These are phyloP conservation scores for Penicillium coprophilum DNA, from an alignment of 495 filamentous ascomycete genomes.

Conservation along the genomic window DNA sequence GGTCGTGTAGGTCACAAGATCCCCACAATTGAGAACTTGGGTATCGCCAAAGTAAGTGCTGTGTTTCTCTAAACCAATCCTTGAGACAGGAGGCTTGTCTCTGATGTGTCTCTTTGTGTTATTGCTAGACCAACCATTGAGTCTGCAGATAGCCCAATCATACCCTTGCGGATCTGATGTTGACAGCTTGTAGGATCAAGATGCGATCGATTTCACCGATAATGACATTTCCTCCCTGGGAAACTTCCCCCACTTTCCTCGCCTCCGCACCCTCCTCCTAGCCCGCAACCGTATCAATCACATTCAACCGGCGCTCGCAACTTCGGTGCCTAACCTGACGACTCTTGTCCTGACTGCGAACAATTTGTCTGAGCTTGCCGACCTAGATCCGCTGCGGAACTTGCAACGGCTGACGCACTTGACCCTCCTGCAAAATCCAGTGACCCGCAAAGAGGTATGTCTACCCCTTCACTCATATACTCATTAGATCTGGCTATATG, in stretches of 20 bases:
- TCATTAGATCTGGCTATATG: neutral
- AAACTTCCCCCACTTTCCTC: constrained; percentile 93
- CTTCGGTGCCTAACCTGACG: constrained; percentile 72
- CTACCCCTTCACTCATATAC: neutral
- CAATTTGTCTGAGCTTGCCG: constrained; percentile 73
- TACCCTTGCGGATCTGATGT: neutral
- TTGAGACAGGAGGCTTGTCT: neutral
- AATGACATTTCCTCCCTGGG: constrained; percentile 88
- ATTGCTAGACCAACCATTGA: neutral
- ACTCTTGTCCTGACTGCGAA: constrained; percentile 79
- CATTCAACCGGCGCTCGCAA: constrained; percentile 72
- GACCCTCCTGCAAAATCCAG: constrained; percentile 80
- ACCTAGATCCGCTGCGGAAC: constrained; percentile 77
- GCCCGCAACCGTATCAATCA: constrained; percentile 82
- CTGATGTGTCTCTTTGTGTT: neutral
- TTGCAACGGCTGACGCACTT: constrained; percentile 75
- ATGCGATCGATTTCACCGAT: constrained; percentile 96
- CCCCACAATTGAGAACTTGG: constrained; percentile 95
- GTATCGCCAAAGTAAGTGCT: constrained; percentile 76
- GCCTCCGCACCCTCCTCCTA: constrained; percentile 80
- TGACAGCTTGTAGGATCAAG: constrained; percentile 61
- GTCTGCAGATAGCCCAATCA: neutral
- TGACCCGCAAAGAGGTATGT: constrained; percentile 86
- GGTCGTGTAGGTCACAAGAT: constrained; percentile 90
- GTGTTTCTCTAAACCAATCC: neutral